Evolutionary conservation across 208 protist species (phyloP), one percentile per base, ranked within the genome.

Genomic region (Tetramitus jugosus): DNA sequence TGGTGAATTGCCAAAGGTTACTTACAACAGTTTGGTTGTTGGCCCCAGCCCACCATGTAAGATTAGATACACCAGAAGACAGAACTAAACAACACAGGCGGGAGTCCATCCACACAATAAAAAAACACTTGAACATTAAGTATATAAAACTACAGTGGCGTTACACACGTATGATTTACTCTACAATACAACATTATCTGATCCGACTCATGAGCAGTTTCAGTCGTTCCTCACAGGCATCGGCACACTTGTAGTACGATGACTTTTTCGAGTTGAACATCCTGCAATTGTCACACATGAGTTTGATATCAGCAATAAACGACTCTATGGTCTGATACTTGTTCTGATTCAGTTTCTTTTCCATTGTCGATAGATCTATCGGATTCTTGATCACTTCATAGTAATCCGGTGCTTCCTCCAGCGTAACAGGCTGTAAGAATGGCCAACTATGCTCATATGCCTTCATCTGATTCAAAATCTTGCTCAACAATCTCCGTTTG

Each of bases 11-110:
- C 90, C 91, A 42, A 84, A 90, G 67, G 89, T 88, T 17, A 88
- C 91, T 80, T 94, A 94, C 81, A 86, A 90, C 78, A 90, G 87
- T 60, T 91, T 94, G 87, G 89, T 94, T 39, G 90, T 93, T 40
- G 90, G 91, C 61, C 91, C 91, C 40, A 90, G 85, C 31, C 40
- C 60, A n/a, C 69, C 69, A 43, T 74, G 35, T 52, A 0, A 23
- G 2, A 31, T 81, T 31, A 69, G 31, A 42, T 81, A 79, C 72
- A 78, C 64, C 40, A 33, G 31, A 31, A 35, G 64, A n/a, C n/a
- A n/a, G n/a, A n/a, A n/a, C n/a, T n/a, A n/a, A n/a, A n/a, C n/a
- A n/a, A n/a, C n/a, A n/a, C n/a, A n/a, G n/a, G n/a, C n/a, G n/a
- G n/a, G n/a, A n/a, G n/a, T n/a, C n/a, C n/a, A n/a, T n/a, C n/a